These are phyloP conservation scores for Manihot esculenta DNA, from an alignment of 441 rosid species.

Conservation along the genomic window DNA sequence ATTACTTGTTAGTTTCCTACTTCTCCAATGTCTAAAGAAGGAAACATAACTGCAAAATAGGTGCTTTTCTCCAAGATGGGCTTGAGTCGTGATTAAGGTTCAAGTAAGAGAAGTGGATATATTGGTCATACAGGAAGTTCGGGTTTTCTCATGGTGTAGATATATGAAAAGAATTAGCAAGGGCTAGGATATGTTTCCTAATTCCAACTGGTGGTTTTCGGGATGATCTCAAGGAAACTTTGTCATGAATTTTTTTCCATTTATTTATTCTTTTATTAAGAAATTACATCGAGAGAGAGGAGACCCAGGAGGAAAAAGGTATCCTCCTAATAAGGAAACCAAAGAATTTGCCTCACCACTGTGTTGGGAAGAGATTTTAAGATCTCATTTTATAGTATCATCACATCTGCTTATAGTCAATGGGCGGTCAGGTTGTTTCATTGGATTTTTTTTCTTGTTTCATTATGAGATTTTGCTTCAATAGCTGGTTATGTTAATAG, in stretches of 20 bases:
- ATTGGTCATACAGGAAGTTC: background rate
- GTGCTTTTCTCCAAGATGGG: background rate
- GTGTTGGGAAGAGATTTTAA: background rate
- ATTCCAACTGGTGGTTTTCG: background rate
- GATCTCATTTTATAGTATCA: background rate
- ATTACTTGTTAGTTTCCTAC: background rate
- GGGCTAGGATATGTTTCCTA: background rate
- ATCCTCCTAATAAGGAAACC: background rate
- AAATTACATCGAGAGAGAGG: background rate
- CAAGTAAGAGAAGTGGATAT: background rate
- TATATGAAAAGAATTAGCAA: background rate
- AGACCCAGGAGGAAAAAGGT: background rate
- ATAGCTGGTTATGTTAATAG: background rate
- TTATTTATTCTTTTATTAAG: background rate
- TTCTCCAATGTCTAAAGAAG: background rate
- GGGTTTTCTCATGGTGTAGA: background rate
- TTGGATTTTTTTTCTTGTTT: background rate
- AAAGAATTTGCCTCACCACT: background rate
- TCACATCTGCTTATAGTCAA: background rate
- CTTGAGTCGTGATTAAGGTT: background rate
- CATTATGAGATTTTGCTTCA: background rate
- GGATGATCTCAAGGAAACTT: background rate
- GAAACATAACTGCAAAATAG: background rate
- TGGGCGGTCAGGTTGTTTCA: background rate
- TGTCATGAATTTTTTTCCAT: background rate